A percentile compares a stretch with the other conserved stretches of the same genome.
These are phyloP conservation scores for Mercurialis annua DNA, from an alignment of 345 rosid species.

Conservation along the genomic window DNA sequence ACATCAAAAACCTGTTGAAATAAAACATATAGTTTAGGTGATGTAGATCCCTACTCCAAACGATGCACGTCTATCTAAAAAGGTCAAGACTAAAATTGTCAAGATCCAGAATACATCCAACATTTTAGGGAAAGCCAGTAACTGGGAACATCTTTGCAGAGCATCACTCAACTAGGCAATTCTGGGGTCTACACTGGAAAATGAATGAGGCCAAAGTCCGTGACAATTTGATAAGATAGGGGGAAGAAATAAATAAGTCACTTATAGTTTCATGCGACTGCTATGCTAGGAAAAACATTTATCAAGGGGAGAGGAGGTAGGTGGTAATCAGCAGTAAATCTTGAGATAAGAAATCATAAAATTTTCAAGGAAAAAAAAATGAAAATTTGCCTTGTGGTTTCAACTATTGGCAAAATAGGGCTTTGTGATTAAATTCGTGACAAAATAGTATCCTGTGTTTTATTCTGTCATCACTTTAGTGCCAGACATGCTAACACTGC, in stretches of 20 bases:
- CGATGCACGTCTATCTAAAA: background rate
- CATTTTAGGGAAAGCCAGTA: constrained; percentile 2
- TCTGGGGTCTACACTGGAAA: background rate
- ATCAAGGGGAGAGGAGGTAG: background rate
- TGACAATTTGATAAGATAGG: background rate
- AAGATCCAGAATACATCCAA: background rate
- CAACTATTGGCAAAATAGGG: too few species aligned
- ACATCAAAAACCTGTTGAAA: constrained; percentile 74
- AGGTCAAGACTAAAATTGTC: constrained; percentile 3
- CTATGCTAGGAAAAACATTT: background rate
- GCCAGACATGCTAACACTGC: too few species aligned
- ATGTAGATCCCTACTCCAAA: constrained; percentile 12
- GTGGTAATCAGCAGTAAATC: too few species aligned
- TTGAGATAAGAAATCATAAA: too few species aligned
- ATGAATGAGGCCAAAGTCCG: background rate
- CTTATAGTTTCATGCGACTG: background rate
- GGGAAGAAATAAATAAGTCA: background rate
- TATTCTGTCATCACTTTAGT: too few species aligned
- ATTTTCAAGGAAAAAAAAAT: too few species aligned
- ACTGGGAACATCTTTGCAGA: background rate
- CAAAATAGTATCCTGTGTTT: too few species aligned
- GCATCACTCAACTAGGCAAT: background rate
- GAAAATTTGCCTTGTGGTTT: too few species aligned
- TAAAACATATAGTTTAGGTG: constrained; percentile 5
- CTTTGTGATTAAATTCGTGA: too few species aligned